Evolutionary conservation across 2,329 filamentous ascomycete genomes (phyloP), one percentile per base, ranked within the genome.

Genomic region (Gyromitra esculenta): DNA sequence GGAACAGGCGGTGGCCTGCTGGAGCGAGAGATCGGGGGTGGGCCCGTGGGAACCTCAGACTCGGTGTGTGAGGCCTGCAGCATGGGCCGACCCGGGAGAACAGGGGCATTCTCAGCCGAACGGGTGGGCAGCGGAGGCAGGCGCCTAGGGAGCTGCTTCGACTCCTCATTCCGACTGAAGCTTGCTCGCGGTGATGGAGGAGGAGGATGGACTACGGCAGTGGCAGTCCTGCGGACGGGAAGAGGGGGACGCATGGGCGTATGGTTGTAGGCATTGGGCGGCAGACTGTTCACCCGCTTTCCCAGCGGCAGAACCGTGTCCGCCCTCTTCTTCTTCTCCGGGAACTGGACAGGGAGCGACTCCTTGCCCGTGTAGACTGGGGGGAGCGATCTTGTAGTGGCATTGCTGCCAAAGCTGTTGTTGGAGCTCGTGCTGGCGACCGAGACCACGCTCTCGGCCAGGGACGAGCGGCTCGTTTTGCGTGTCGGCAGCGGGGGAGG

Each of bases 321-420:
- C 1, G n/a, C 31, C 25, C 39, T 54, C 56, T 65, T 62, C 43
- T 65, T 62, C 43, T 71, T 77, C 7, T 71, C 70, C n/a, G 70
- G 59, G 25, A 78, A 72, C 37, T 77, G 63, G 2, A 75, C 65
- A 0, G 75, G 77, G 8, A 75, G 66, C 13, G 65, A 65, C 15
- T 75, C 65, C 41, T 70, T 71, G 21, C 77, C 77, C 8, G 64
- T 68, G 45, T 74, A 78, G 54, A 65, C 57, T 8, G 77, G 77
- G 13, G 77, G 77, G 7, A 78, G 48, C 3, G 77, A 60, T 15
- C 75, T 74, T 13, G 54, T 63, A 5, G 43, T 56, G 15, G 43
- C 5, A 4, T 41, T 78, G 39, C 66, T 66, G 35, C 73, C 56
- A 37, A 73, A 52, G 54, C 62, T 73, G 21, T 68, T 74, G 35